phyloP scores from a whole-genome alignment of 2,329 filamentous ascomycete genomes.

The Pochonia chlamydosporia region DNA sequence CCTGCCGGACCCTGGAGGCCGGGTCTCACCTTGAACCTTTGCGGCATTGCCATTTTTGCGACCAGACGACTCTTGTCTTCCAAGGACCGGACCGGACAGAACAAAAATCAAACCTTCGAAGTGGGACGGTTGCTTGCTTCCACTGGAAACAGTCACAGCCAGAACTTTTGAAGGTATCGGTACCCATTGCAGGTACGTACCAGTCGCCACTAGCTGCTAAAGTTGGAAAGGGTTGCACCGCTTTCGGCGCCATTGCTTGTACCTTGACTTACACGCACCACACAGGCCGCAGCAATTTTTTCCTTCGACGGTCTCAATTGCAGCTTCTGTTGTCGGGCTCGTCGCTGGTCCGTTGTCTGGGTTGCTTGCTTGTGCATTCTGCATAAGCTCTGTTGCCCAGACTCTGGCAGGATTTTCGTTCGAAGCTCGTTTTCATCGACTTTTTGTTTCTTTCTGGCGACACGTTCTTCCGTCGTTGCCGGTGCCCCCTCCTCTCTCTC shows the following conservation, averaged over 20 bases:
- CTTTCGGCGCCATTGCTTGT: background rate
- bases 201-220: background rate
- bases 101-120: background rate
- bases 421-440: background rate
- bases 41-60: too few species aligned
- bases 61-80: too few species aligned
- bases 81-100: background rate
- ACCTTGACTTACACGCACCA: background rate
- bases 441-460: background rate
- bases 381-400: background rate
- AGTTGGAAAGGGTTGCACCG: background rate
- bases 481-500: background rate
- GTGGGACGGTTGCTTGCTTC: background rate
- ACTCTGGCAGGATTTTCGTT: background rate
- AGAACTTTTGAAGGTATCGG: too few species aligned
- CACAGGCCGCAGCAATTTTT: background rate
- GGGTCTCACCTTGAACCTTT: background rate
- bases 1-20: background rate
- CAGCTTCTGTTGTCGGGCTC: too few species aligned
- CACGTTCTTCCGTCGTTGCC: conserved; percentile 7
- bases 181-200: background rate
- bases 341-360: too few species aligned
- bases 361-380: background rate
- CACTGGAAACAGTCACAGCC: background rate
- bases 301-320: too few species aligned